phyloP scores from a whole-genome alignment of 2,329 filamentous ascomycete genomes.

The Onygenales sp. region DNA sequence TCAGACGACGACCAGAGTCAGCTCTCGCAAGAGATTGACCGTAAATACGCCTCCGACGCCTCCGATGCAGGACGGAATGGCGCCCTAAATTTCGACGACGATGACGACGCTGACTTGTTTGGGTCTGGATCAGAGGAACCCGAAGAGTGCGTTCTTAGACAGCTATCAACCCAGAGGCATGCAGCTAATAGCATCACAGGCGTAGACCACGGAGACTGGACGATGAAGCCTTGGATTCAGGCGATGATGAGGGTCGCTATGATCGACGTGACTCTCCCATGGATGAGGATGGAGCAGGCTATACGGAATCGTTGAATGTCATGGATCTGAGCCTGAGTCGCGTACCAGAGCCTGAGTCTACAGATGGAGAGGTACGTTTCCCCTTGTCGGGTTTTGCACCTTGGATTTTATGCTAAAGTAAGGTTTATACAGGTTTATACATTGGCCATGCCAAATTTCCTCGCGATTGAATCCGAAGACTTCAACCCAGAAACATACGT shows the following conservation, averaged over 20 bases:
- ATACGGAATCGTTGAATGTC: slow-evolving; percentile 39
- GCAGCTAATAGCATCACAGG: slow-evolving; percentile 14
- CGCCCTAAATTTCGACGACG: slow-evolving; percentile 16
- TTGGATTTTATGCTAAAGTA: slow-evolving; percentile 5
- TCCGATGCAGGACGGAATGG: slow-evolving; percentile 6
- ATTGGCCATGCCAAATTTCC: slow-evolving; percentile 54
- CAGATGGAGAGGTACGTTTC: slow-evolving; percentile 28
- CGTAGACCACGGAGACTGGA: slow-evolving; percentile 41
- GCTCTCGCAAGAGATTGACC: not conserved
- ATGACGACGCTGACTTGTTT: slow-evolving; percentile 36
- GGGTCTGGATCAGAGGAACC: slow-evolving; percentile 36
- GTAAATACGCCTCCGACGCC: slow-evolving; percentile 4
- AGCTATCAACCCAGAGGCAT: not conserved
- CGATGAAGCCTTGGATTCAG: slow-evolving; percentile 54
- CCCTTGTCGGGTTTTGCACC: not conserved
- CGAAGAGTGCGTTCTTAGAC: slow-evolving; percentile 22
- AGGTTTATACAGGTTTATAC: slow-evolving; percentile 43
- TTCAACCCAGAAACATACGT: slow-evolving; percentile 54
- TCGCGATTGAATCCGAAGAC: slow-evolving; percentile 51
- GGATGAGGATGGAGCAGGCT: slow-evolving; percentile 34
- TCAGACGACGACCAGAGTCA: slow-evolving; percentile 6
- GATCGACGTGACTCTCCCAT: slow-evolving; percentile 42
- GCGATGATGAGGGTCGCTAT: slow-evolving; percentile 49
- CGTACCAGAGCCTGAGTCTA: slow-evolving; percentile 46
- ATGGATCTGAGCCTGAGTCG: slow-evolving; percentile 49